Percentiles rank a stretch among this genome's conserved stretches.
Conservation (phyloP, 148 eudicot species). For the Rhododendron griersonianum region DNA sequence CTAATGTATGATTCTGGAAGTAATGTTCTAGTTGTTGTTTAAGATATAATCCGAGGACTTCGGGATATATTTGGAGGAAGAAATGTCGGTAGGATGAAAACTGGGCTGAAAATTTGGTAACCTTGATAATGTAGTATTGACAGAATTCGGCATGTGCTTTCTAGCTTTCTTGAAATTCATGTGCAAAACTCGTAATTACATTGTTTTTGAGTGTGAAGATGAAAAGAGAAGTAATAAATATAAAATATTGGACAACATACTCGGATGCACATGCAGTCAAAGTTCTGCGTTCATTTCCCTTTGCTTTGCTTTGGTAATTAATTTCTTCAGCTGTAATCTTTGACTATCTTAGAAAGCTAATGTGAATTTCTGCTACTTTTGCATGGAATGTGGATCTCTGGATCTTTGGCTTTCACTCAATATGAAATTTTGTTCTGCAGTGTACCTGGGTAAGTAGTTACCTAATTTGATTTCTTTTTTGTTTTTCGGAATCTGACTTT, state of each 20-base stretch:
- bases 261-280: neutral
- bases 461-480: neutral
- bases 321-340: neutral
- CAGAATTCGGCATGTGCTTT: neutral
- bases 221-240: neutral
- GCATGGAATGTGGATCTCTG: conserved; percentile 29
- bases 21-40: neutral
- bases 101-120: neutral
- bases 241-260: neutral
- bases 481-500: neutral
- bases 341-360: conserved; percentile 9
- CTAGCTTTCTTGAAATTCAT: neutral
- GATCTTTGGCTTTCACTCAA: conserved; percentile 16
- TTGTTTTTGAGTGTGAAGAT: neutral
- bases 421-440: conserved; percentile 37
- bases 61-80: neutral
- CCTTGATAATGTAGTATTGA: neutral
- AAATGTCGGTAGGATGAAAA: neutral
- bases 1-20: neutral
- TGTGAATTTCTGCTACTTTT: conserved; percentile 19
- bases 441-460: conserved; percentile 68
- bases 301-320: neutral
- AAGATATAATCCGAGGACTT: neutral
- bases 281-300: neutral
- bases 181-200: neutral